Evolutionary conservation across 768 basidiomycete species (phyloP).

Genomic region (Termitomyces titanicus): DNA sequence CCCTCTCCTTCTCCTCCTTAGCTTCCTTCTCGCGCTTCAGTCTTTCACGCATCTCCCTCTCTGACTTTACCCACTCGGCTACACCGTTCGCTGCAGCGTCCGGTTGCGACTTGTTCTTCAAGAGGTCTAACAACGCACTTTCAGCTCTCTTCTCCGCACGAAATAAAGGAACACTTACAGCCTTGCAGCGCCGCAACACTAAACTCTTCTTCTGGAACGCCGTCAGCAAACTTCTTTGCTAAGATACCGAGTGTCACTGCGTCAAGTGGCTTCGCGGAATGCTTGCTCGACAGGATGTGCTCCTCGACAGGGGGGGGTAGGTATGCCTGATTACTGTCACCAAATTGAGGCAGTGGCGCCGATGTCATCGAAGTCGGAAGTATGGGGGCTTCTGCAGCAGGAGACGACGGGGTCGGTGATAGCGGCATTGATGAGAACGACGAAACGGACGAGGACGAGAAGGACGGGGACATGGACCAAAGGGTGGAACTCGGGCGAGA

Average conservation of each 20-base stretch:
- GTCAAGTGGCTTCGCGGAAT: conserved; percentile 64
- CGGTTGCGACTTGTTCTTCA: conserved; percentile 83
- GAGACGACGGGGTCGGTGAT: conserved; percentile 37
- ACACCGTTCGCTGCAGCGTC: conserved; percentile 69
- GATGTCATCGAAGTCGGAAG: conserved; percentile 16
- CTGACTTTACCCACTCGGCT: conserved; percentile 67
- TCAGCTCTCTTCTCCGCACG: conserved; percentile 3
- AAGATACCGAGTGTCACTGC: conserved; percentile 59
- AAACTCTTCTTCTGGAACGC: conserved; percentile 82
- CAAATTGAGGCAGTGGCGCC: conserved; percentile 38
- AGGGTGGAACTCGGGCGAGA: conserved; percentile 17
- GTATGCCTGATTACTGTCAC: conserved; percentile 56
- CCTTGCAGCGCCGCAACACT: conserved; percentile 89
- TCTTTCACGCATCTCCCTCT: conserved; percentile 73
- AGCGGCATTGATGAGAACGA: conserved; percentile 38
- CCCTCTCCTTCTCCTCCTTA: conserved; percentile 62
- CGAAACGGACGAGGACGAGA: conserved; percentile 18
- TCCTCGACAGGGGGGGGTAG: conserved; percentile 64
- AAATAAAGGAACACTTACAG: conserved; percentile 52
- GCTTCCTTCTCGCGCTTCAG: conserved; percentile 73
- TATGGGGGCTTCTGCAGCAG: conserved; percentile 20
- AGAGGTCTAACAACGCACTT: conserved; percentile 48
- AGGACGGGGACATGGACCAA: conserved; percentile 24
- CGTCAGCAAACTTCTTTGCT: conserved; percentile 76
- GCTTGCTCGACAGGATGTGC: conserved; percentile 53